Base-by-base conservation (phyloP, 768 basidiomycete species). In the Russula lepida region DNA sequence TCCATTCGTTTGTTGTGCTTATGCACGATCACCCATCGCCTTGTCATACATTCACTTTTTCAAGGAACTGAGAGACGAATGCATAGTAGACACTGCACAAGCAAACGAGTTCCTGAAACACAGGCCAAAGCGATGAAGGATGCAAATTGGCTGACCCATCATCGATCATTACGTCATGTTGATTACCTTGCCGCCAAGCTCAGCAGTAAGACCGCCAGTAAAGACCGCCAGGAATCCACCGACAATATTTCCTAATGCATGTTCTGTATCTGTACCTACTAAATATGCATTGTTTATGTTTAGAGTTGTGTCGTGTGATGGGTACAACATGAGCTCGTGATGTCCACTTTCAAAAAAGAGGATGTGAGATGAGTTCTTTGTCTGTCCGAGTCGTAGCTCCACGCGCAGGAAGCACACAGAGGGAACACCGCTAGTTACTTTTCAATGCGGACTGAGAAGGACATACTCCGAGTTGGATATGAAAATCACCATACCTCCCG, bases 91-190 rank as follows among this genome's bases (percentile, higher is more conserved):
- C 78, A 9, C 72, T 92, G 89, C 7, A 93, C 73, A 5, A 92
- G 76, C 21, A 93, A 75, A 19, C 91, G 81, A 12, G 89, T 85
- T n/a, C 89, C 91, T 1, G 91, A 92, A n/a, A 93, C 86, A 61
- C 91, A 92, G 8, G 91, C 92, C 74, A 89, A 90, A 1, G 92
- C 92, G 53, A 94, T 76, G 67, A 93, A 94, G 1, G 86, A 82
- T 9, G 89, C 86, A 68, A 94, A 93, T 82, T 0, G 92, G 91
- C 89, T 91, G 62, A 27, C 48, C 5, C 9, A 12, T 54, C 50
- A 39, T 39, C 59, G 35, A 27, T 44, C 25, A 51, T 60, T 17
- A 37, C 7, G 52, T 27, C n/a, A 25, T 1, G 28, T 47, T 44
- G 23, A 49, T 33, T 28, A 84, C 89, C 79, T 93, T 92, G 32